phyloP scores from a whole-genome alignment of 768 basidiomycete species.

The Tricholoma terreum region DNA sequence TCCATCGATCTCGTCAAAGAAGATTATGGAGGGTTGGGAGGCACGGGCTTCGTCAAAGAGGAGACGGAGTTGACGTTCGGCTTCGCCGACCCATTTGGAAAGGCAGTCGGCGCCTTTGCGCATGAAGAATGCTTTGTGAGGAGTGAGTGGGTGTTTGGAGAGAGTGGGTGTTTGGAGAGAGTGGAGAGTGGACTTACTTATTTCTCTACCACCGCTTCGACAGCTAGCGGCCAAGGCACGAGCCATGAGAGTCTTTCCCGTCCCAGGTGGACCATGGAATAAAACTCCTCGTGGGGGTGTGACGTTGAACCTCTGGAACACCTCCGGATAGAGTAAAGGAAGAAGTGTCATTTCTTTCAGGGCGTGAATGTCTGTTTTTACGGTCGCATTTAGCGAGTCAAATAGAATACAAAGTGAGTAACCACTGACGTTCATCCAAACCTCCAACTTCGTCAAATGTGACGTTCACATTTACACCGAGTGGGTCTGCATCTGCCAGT shows the following conservation, averaged over 20 bases:
- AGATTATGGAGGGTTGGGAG: slow-evolving; percentile 95
- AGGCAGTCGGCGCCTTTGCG: slow-evolving; percentile 97
- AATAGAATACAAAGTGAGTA: neutral
- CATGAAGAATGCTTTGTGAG: slow-evolving; percentile 90
- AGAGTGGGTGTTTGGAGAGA: neutral
- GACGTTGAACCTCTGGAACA: slow-evolving; percentile 90
- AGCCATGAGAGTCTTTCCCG: slow-evolving; percentile 93
- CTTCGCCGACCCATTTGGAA: slow-evolving; percentile 99
- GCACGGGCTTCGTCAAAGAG: slow-evolving; percentile 94
- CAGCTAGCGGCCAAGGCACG: slow-evolving; percentile 93
- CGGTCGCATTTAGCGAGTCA: slow-evolving; percentile 2
- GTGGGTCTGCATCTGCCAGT: slow-evolving; percentile 91
- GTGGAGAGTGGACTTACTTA: slow-evolving; percentile 54
- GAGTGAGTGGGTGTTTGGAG: neutral
- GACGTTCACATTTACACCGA: slow-evolving; percentile 89
- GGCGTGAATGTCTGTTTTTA: slow-evolving; percentile 78
- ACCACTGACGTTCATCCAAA: slow-evolving; percentile 81
- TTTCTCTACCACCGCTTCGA: slow-evolving; percentile 79
- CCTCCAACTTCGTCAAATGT: slow-evolving; percentile 98
- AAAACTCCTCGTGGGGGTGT: slow-evolving; percentile 96
- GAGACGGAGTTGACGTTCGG: slow-evolving; percentile 90
- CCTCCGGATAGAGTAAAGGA: slow-evolving; percentile 92
- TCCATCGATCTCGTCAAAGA: slow-evolving; percentile 99
- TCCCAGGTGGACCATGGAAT: slow-evolving; percentile 99
- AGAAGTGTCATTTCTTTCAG: slow-evolving; percentile 98